Evolutionary conservation across 2,329 filamentous ascomycete species (phyloP), one percentile per base, ranked within the genome.

Genomic region (Hymenoscyphus fraxineus): DNA sequence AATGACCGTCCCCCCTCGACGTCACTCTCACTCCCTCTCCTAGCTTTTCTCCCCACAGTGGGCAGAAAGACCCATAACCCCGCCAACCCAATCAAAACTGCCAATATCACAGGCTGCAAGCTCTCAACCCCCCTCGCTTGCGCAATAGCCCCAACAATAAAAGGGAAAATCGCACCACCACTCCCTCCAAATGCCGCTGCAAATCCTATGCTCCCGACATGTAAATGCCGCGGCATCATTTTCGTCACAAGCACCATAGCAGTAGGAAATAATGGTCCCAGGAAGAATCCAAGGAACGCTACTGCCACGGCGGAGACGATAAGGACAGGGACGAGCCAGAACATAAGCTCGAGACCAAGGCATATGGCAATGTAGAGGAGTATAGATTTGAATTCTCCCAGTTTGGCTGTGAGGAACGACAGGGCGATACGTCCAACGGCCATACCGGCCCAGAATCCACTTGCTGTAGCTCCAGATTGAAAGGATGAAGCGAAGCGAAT

Each of bases 381-480:
- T 61, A 89, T 83, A 47, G 87, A 83, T 16, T 84, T 73, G 74
- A 89, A 91, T 78, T 94, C 92, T 0, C 91, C 91, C 19, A 92
- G 79, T 2, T 82, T 79, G 1, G 88, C 87, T 1, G 92, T 96
- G 3, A 93, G 80, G 70, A 96, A 95, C 0, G 91, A 91, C 16
- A 96, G 77, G 0, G 88, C 75, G 2, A 95, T 79, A 1, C 92
- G 81, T 0, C 92, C 92, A 0, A 92, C 76, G 0, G 91, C 93
- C 67, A 96, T 82, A 0, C 92, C 92, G 55, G 92, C 83, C 92
- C 92, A 96, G 78, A 94, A 96, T 0, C 91, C 88, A 0, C 91
- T 94, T 0, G 87, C 88, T 0, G 86, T 87, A 78, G 95, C 85
- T 2, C 92, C 92, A 40, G 89, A 88, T 1, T 87, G 82, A 72